Percentiles rank a stretch among this genome's conserved stretches.
Conservation (phyloP, 139 green algal genomes). For the Auxenochlorella pyrenoidosa region DNA sequence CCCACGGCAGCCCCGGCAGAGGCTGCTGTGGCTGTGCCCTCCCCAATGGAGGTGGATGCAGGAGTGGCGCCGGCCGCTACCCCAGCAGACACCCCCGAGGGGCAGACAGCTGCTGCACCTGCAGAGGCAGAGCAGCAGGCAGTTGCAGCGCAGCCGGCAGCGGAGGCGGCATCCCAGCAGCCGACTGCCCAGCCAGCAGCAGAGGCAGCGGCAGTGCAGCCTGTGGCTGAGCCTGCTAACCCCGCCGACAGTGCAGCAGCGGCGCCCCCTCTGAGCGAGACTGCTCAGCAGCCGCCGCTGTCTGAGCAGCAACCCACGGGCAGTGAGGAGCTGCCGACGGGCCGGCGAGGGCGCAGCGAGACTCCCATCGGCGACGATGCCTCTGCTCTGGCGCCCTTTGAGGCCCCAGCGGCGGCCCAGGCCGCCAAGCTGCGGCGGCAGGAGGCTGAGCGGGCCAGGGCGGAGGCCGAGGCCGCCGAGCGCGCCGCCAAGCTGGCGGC, state of each 20-base stretch:
- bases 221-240: neutral
- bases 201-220: neutral
- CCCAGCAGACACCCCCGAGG: neutral
- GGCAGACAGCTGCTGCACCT: neutral
- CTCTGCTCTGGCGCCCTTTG: neutral
- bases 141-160: neutral
- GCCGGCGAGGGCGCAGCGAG: neutral
- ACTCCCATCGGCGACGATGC: neutral
- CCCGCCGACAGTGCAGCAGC: neutral
- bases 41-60: neutral
- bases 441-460: neutral
- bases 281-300: neutral
- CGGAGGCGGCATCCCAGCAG: neutral
- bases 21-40: neutral
- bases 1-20: too few species aligned
- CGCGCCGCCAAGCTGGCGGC: neutral
- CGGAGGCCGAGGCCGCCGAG: constrained; percentile 12
- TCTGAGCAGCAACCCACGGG: neutral
- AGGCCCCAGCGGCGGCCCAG: neutral
- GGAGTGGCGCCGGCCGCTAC: neutral
- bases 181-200: neutral
- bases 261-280: neutral
- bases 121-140: neutral
- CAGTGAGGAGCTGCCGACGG: neutral
- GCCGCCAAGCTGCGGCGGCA: constrained; percentile 3